Conservation (phyloP, 2,329 filamentous ascomycete genomes). For the Truncatella angustata region DNA sequence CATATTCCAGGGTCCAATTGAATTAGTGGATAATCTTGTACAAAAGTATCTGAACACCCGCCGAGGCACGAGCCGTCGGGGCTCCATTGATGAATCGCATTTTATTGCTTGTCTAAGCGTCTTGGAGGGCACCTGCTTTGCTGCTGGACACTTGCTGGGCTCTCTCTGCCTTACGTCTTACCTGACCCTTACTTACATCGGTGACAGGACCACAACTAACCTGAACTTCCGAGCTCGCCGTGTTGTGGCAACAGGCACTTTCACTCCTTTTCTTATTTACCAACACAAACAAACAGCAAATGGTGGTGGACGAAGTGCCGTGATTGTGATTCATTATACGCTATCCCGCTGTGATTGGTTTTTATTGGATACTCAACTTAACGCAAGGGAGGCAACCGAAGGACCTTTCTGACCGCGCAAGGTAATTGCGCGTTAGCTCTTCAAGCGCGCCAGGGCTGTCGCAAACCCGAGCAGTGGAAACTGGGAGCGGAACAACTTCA, state of each 20-base stretch:
- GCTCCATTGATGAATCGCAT: slow-evolving; percentile 11
- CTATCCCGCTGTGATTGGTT: neutral
- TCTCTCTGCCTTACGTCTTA: neutral
- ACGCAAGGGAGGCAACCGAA: slow-evolving; percentile 10
- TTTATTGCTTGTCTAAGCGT: slow-evolving; percentile 13
- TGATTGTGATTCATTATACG: neutral
- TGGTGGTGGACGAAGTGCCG: neutral
- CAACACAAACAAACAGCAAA: slow-evolving; percentile 5
- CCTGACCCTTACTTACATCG: slow-evolving; percentile 10
- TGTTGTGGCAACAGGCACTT: neutral
- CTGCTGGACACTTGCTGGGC: neutral
- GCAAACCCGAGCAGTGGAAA: slow-evolving; percentile 10
- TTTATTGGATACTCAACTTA: slow-evolving; percentile 7
- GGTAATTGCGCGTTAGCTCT: slow-evolving; percentile 45
- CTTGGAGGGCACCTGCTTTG: slow-evolving; percentile 4
- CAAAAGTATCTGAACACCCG: slow-evolving; percentile 28
- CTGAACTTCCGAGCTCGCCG: slow-evolving; percentile 2
- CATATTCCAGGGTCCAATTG: slow-evolving; percentile 9
- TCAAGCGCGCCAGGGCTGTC: slow-evolving; percentile 35
- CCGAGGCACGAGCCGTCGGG: slow-evolving; percentile 16
- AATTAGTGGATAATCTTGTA: slow-evolving; percentile 26
- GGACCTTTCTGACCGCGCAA: slow-evolving; percentile 23
- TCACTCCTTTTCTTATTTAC: slow-evolving; percentile 1
- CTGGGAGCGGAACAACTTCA: slow-evolving; percentile 2
- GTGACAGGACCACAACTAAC: neutral